phyloP scores from a whole-genome alignment of 768 basidiomycete species.

The Dioszegia crocea region DNA sequence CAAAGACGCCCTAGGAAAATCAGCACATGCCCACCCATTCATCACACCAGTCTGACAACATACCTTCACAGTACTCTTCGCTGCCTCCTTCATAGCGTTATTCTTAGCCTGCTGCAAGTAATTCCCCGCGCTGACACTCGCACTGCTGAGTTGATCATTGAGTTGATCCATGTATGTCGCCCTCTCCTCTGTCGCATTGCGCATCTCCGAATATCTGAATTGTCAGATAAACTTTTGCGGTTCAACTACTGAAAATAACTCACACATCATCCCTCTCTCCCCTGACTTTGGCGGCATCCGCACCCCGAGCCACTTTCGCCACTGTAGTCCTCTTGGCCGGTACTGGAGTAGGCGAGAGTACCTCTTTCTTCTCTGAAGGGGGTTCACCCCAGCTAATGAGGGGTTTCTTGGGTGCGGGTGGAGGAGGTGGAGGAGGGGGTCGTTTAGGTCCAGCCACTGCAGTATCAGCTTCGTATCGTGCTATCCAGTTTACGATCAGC shows the following conservation, averaged over 20 bases:
- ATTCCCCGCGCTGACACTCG: slow-evolving; percentile 31
- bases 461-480: neutral
- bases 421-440: slow-evolving; percentile 33
- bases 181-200: slow-evolving; percentile 34
- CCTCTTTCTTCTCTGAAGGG: slow-evolving; percentile 25
- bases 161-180: slow-evolving; percentile 44
- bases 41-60: too few species aligned
- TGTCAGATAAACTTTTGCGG: neutral
- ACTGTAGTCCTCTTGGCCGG: slow-evolving; percentile 37
- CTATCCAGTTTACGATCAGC: too few species aligned
- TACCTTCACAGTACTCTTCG: slow-evolving; percentile 39
- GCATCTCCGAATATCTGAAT: slow-evolving; percentile 45
- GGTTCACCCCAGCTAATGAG: slow-evolving; percentile 46
- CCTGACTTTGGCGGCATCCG: slow-evolving; percentile 19
- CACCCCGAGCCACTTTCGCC: slow-evolving; percentile 27
- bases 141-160: slow-evolving; percentile 36
- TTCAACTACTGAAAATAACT: slow-evolving; percentile 6
- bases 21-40: too few species aligned
- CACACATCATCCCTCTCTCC: slow-evolving; percentile 44
- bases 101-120: slow-evolving; percentile 42
- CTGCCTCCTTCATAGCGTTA: slow-evolving; percentile 45
- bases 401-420: slow-evolving; percentile 38
- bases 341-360: slow-evolving; percentile 13
- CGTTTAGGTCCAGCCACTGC: slow-evolving; percentile 49
- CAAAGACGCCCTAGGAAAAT: slow-evolving; percentile 29